Evolutionary conservation across 2,329 filamentous ascomycete genomes (phyloP).

Genomic region (Neurospora sp.): DNA sequence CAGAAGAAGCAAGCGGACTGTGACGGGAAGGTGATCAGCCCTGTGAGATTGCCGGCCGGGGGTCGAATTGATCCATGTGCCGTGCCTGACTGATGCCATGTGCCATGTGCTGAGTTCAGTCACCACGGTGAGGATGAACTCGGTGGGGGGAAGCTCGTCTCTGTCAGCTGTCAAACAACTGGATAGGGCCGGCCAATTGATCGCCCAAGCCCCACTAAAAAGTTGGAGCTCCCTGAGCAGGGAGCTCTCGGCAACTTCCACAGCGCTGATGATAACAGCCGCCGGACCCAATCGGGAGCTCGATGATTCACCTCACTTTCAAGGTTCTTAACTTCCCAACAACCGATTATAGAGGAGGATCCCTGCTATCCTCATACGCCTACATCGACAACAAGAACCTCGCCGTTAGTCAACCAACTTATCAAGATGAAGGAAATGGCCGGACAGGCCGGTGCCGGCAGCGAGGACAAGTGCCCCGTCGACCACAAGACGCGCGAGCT

Average conservation of each 20-base stretch:
- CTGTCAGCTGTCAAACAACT: not conserved
- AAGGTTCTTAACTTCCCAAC: not conserved
- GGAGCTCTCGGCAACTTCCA: not conserved
- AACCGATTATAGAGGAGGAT: not conserved
- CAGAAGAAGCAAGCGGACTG: not conserved
- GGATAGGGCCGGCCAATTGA: not conserved
- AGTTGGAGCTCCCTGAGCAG: not conserved
- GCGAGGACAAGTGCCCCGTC: slow-evolving; percentile 60
- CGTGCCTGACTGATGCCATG: not conserved
- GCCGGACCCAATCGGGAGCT: not conserved
- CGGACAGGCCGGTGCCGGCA: slow-evolving; percentile 8
- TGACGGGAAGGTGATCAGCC: not conserved
- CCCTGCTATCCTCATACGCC: not conserved
- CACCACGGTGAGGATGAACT: not conserved
- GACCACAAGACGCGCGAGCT: slow-evolving; percentile 81
- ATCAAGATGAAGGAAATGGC: slow-evolving; percentile 10
- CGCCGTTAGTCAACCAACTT: not conserved
- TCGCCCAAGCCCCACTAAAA: not conserved
- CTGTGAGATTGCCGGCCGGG: not conserved
- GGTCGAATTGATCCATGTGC: not conserved
- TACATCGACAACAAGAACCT: not conserved
- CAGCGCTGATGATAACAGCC: not conserved
- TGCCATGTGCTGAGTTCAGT: not conserved
- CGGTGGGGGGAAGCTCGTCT: not conserved
- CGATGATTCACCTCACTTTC: not conserved